Evolutionary conservation across 805 yeast genomes (phyloP), one percentile per base, ranked within the genome.

Genomic region (Saturnispora saitoi): DNA sequence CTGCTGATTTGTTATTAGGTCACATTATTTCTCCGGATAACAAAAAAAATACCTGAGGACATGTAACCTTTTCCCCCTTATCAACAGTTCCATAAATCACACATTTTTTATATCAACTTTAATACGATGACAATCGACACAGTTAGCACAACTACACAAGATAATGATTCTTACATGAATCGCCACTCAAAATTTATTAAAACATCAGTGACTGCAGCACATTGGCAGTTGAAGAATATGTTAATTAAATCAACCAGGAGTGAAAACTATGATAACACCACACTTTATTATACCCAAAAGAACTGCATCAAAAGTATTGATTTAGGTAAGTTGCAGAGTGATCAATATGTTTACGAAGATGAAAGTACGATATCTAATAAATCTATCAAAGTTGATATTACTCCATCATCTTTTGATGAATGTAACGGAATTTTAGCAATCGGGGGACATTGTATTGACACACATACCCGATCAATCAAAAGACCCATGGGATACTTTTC

Each of bases 201-300:
- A 9, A 42, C 52, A 2, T 39, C 50, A 11, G 38, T 53, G 24
- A 43, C 52, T 2, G 47, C 54, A 4, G 49, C 54, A 46, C 80
- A 87, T 67, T 88, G 95, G 95, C 96, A 87, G 63, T 70, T 88
- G 30, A 71, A 95, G 32, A 91, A 88, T 59, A 71, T 88, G 58
- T 69, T 88, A 5, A 76, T 80, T 54, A 73, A 76, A 14, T 66
- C 71, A 15, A 62, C 81, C 48, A 49, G 14, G 5, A 20, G 26
- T 14, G 34, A 10, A 7, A 8, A 26, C 8, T 42, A 42, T 17
- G 43, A 32, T 17, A 47, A 45, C 37, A 40, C 48, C 12, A 19
- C 29, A 2, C 19, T 85, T 8, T 71, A 75, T 49, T 86, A 81
- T 60, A 81, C 89, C 1, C 69, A 69, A 50, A 78, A 78, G 38